Conservation (phyloP, 106 monocot species). For the Platanthera guangdongensis region DNA sequence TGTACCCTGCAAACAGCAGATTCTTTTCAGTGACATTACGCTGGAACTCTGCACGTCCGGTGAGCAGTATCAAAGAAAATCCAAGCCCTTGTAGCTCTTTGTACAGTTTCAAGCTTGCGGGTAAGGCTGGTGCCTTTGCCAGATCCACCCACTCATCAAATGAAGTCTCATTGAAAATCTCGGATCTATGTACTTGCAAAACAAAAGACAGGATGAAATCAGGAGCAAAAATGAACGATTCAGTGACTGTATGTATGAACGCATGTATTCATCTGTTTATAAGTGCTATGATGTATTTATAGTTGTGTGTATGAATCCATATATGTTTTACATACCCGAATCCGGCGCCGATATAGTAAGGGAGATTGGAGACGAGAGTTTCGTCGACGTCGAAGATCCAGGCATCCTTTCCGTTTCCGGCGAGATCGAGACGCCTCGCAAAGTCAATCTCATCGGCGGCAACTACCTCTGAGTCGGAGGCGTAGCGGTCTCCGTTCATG, state of each 20-base stretch:
- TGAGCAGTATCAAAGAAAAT: slow-evolving; percentile 30
- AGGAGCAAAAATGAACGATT: background rate
- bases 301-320: too few species aligned
- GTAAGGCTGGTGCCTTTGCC: slow-evolving; percentile 33
- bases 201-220: background rate
- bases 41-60: slow-evolving; percentile 31
- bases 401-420: slow-evolving; percentile 41
- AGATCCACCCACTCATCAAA: slow-evolving; percentile 38
- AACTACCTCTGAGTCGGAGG: slow-evolving; percentile 45
- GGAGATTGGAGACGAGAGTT: slow-evolving; percentile 64
- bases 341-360: slow-evolving; percentile 45
- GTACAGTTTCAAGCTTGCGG: slow-evolving; percentile 35
- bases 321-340: slow-evolving; percentile 16
- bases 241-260: too few species aligned
- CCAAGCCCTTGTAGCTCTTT: slow-evolving; percentile 32
- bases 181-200: background rate
- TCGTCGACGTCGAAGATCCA: slow-evolving; percentile 86
- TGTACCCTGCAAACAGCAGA: slow-evolving; percentile 36
- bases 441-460: slow-evolving; percentile 32
- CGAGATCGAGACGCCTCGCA: slow-evolving; percentile 20
- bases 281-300: too few species aligned
- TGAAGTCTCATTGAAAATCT: slow-evolving; percentile 15
- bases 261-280: too few species aligned
- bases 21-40: slow-evolving; percentile 26
- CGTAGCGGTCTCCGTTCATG: slow-evolving; percentile 39